phyloP scores from a whole-genome alignment of 352 stramenopile genomes.

The Globisporangium perplexum region DNA sequence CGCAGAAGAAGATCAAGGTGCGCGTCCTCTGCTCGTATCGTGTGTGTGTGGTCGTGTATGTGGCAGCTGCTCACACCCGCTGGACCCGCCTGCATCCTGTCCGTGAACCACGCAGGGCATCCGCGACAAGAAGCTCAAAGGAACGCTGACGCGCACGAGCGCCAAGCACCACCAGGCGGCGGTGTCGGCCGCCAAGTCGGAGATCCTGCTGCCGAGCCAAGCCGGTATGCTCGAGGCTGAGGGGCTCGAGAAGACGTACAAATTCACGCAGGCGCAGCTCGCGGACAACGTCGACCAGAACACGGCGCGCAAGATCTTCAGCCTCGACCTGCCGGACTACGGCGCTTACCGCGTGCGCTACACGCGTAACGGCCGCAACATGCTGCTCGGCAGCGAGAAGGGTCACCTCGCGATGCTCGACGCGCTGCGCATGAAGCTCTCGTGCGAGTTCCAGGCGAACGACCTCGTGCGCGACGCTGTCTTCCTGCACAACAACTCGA shows the following conservation, averaged over 20 bases:
- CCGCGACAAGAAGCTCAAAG: slow-evolving; percentile 88
- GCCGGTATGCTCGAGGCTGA: slow-evolving; percentile 91
- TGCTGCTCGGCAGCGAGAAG: slow-evolving; percentile 91
- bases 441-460: slow-evolving; percentile 93
- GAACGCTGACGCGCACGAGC: slow-evolving; percentile 53
- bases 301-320: slow-evolving; percentile 94
- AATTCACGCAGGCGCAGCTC: slow-evolving; percentile 91
- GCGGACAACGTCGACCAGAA: slow-evolving; percentile 89
- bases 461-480: slow-evolving; percentile 93
- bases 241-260: slow-evolving; percentile 95
- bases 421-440: slow-evolving; percentile 84
- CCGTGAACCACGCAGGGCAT: slow-evolving; percentile 53
- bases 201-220: slow-evolving; percentile 88
- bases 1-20: slow-evolving; percentile 49
- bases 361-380: slow-evolving; percentile 94
- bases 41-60: too few relatives aligned
- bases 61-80: neutral
- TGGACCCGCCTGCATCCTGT: neutral
- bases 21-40: neutral
- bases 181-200: slow-evolving; percentile 80
- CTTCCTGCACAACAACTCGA: slow-evolving; percentile 97
- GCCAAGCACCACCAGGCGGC: slow-evolving; percentile 85
- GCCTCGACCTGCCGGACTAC: slow-evolving; percentile 90
- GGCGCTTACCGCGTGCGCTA: slow-evolving; percentile 93
- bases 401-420: slow-evolving; percentile 97